A percentile compares a stretch with the other conserved stretches of the same genome.
phyloP scores from a whole-genome alignment of 23 red algal species.

The Gracilaria caudata region DNA sequence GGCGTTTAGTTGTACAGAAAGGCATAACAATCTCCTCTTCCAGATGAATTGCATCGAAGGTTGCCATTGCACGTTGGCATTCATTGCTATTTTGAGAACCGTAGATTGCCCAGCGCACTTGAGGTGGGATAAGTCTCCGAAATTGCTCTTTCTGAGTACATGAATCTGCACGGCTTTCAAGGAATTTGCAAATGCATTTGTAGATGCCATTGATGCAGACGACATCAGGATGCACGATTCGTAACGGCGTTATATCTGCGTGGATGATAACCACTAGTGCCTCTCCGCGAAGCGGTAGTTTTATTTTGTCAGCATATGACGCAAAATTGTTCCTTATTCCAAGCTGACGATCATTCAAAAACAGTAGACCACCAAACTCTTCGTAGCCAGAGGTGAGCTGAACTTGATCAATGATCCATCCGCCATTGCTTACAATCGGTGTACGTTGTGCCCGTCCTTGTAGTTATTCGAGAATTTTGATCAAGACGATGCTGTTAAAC shows the following conservation, averaged over 20 bases:
- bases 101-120: background rate
- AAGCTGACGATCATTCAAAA: background rate
- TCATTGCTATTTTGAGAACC: background rate
- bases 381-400: background rate
- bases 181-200: background rate
- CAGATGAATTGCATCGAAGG: conserved; percentile 13
- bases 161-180: background rate
- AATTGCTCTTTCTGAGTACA: background rate
- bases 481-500: too few species aligned
- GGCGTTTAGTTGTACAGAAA: background rate
- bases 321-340: background rate
- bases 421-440: too few species aligned
- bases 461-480: too few species aligned
- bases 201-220: background rate
- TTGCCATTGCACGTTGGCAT: background rate
- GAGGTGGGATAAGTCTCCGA: background rate
- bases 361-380: background rate
- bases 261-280: background rate
- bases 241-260: background rate
- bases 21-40: background rate
- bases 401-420: background rate
- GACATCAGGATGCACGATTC: background rate
- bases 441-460: too few species aligned
- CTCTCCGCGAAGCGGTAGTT: background rate
- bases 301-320: background rate